Evolutionary conservation across 805 yeast genomes (phyloP).

Genomic region (Yarrowia divulgata): DNA sequence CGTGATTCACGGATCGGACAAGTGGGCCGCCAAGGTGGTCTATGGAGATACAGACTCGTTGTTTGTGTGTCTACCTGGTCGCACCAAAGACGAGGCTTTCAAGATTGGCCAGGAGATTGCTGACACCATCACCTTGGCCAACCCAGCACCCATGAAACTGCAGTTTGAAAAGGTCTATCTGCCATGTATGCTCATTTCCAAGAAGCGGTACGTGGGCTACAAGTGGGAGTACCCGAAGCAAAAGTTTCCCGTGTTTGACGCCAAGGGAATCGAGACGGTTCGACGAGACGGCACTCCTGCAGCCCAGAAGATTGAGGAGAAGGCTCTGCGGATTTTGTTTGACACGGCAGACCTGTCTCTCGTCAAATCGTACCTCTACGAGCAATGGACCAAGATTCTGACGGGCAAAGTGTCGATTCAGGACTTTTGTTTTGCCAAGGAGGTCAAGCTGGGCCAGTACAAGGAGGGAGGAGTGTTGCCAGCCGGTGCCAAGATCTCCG

Average conservation of each 20-base stretch:
- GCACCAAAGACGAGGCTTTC: constrained; percentile 78
- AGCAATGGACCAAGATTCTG: constrained; percentile 71
- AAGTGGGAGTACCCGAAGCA: constrained; percentile 69
- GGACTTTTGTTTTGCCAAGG: constrained; percentile 92
- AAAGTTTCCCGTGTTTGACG: constrained; percentile 75
- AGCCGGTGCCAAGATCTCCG: constrained; percentile 89
- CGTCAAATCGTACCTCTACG: constrained; percentile 69
- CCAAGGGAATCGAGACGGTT: constrained; percentile 95
- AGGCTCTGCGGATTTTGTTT: constrained; percentile 70
- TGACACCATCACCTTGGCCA: constrained; percentile 61
- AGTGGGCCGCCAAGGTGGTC: constrained; percentile 90
- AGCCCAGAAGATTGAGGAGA: constrained; percentile 81
- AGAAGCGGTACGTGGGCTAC: constrained; percentile 91
- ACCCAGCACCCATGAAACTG: constrained; percentile 82
- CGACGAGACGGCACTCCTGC: constrained; percentile 95
- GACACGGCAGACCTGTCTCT: constrained; percentile 72
- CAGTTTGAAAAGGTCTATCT: constrained; percentile 93
- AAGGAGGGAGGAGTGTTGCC: constrained; percentile 77
- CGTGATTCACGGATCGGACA: constrained; percentile 62
- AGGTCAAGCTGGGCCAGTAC: constrained; percentile 84
- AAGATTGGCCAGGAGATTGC: constrained; percentile 76
- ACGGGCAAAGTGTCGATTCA: constrained; percentile 69
- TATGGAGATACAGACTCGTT: constrained; percentile 97
- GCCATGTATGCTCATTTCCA: constrained; percentile 81
- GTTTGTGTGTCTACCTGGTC: constrained; percentile 89